A percentile compares a stretch with the other conserved stretches of the same genome.
phyloP scores from a whole-genome alignment of 2,329 filamentous ascomycete genomes.

The Biscogniauxia marginata region DNA sequence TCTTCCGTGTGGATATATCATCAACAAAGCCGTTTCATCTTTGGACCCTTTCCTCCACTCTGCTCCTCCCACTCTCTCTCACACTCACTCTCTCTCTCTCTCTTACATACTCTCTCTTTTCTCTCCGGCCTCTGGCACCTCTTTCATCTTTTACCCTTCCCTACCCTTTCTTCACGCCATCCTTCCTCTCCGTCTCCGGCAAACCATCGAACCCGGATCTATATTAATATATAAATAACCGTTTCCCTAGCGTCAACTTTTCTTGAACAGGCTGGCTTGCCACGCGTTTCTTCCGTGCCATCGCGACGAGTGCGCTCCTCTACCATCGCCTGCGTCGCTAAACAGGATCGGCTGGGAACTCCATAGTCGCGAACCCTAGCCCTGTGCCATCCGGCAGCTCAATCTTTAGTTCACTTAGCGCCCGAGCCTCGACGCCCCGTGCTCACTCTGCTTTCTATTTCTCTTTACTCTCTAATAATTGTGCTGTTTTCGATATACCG shows the following conservation, averaged over 20 bases:
- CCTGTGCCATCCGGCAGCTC: neutral
- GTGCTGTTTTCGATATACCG: constrained; percentile 1
- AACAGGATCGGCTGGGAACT: constrained; percentile 3
- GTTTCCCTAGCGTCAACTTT: constrained; percentile 13
- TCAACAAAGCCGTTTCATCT: constrained; percentile 24
- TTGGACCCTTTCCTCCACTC: constrained; percentile 13
- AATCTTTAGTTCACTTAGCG: neutral
- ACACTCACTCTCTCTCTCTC: neutral
- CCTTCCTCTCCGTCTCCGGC: neutral
- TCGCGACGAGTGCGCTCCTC: constrained; percentile 1
- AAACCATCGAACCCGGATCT: neutral
- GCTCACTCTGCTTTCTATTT: constrained; percentile 1
- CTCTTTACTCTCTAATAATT: constrained; percentile 5
- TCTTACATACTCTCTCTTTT: constrained; percentile 7
- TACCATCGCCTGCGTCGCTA: constrained; percentile 10
- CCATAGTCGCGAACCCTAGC: neutral
- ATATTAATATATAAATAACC: constrained; percentile 9
- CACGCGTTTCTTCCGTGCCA: constrained; percentile 13
- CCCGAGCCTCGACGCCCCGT: constrained; percentile 3
- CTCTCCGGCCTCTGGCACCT: constrained; percentile 1
- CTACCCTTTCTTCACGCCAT: constrained; percentile 2
- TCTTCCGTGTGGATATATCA: constrained; percentile 16
- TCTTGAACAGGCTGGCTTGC: constrained; percentile 21
- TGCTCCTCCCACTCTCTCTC: neutral
- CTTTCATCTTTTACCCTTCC: constrained; percentile 6